phyloP scores from a whole-genome alignment of 2,329 filamentous ascomycete genomes.

The Penicillium aurantiogriseum region DNA sequence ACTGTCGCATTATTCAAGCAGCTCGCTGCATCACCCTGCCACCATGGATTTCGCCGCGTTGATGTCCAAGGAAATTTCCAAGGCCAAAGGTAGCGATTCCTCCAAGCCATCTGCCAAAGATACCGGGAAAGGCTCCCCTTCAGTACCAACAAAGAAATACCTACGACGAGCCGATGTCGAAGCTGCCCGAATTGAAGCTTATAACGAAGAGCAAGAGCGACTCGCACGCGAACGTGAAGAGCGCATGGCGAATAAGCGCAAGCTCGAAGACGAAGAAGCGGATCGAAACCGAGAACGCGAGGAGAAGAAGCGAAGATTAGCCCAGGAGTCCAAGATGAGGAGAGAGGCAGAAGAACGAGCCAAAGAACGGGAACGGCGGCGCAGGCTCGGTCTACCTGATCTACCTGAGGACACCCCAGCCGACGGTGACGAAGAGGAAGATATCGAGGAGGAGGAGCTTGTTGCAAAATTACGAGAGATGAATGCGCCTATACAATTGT shows the following conservation, averaged over 20 bases:
- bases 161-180: constrained; percentile 82
- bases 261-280: constrained; percentile 81
- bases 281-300: constrained; percentile 68
- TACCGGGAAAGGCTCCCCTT: constrained; percentile 19
- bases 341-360: constrained; percentile 71
- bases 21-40: constrained; percentile 9
- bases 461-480: constrained; percentile 65
- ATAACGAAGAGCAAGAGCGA: constrained; percentile 75
- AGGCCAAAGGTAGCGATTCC: constrained; percentile 60
- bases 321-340: constrained; percentile 71
- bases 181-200: constrained; percentile 74
- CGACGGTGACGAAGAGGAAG: constrained; percentile 47
- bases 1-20: not conserved
- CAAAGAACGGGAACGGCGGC: constrained; percentile 70
- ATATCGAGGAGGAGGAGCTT: constrained; percentile 71
- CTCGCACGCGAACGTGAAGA: constrained; percentile 70
- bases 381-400: constrained; percentile 77
- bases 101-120: constrained; percentile 21
- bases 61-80: constrained; percentile 90
- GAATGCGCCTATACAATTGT: constrained; percentile 71
- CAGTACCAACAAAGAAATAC: constrained; percentile 65
- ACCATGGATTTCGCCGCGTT: constrained; percentile 93
- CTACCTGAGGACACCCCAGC: constrained; percentile 48
- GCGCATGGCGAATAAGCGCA: constrained; percentile 74
- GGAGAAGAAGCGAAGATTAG: constrained; percentile 76